Base-by-base conservation (phyloP, 805 yeast genomes). In the Candida patagonica region DNA sequence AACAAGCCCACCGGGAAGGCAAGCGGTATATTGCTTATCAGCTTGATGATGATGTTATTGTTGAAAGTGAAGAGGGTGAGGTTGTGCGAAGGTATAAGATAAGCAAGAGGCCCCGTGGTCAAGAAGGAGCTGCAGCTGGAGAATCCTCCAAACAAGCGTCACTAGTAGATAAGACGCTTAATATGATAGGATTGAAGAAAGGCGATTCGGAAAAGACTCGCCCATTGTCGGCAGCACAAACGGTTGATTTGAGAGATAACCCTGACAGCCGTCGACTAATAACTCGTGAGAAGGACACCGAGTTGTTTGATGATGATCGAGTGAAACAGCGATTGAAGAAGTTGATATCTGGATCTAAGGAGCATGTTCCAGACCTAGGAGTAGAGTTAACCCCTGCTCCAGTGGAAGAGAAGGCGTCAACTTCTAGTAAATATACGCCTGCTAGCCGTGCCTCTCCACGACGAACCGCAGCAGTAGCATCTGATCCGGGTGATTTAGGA, bases 51-150 rank as follows among this genome's bases (percentile, higher is more conserved):
- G 68, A 77, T 43, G 73, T 92, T 40, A 70, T 86, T 43, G 80
- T 92, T 42, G 98, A 89, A 59, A 83, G 87, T 53, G 84, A 75
- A 33, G 95, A 88, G 9, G 98, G 97, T 47, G 97, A 89, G 51
- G 75, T 92, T 41, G 66, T 92, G 34, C 76, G 95, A 54, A 70
- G 95, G 39, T 89, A 87, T 61, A 72, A 66, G 51, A 78, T 88
- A 38, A 83, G 79, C 51, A 22, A 36, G 27, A 13, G 17, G 2
- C 47, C 46, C 10, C 12, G 13, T 31, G 23, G 23, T 10, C 8
- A 29, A 29, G 31, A 29, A 29, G 9, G 3, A 17, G 32, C 38
- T 37, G 38, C 38, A 1, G 41, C 42, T 21, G 27, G 15, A n/a
- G 33, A 19, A 6, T 8, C 13, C 20, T 16, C 40, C 3, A 16